Evolutionary conservation across 129 eudicot genomes (phyloP).

Genomic region (Flaveria sonorensis): DNA sequence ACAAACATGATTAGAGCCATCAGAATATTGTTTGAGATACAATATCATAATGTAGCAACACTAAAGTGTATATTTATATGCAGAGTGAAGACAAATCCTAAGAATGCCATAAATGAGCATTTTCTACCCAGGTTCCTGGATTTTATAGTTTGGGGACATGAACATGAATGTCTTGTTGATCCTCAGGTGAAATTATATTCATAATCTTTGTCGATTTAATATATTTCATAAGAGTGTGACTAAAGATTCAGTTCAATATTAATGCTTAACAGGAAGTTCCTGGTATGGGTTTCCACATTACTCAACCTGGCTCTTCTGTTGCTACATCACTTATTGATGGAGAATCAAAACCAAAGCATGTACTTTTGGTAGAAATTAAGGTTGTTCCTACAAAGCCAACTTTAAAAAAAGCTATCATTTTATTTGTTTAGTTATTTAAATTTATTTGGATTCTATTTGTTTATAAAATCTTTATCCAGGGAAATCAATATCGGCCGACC

Average conservation of each 20-base stretch:
- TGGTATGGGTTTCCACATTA: constrained; percentile 99
- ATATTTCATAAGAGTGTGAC: constrained; percentile 11
- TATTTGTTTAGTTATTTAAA: background rate
- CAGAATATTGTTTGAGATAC: constrained; percentile 17
- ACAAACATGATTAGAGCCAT: too few species aligned
- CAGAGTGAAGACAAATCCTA: constrained; percentile 98
- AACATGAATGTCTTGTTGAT: constrained; percentile 97
- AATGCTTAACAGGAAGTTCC: constrained; percentile 83
- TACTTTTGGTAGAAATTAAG: constrained; percentile 90
- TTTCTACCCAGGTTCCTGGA: constrained; percentile 91
- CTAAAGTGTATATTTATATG: constrained; percentile 15
- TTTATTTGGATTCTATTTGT: background rate
- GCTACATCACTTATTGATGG: constrained; percentile 97
- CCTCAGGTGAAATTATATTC: constrained; percentile 67
- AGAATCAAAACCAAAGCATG: constrained; percentile 98
- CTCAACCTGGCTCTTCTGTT: constrained; percentile 99
- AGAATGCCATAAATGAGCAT: constrained; percentile 98
- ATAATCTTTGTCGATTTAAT: background rate
- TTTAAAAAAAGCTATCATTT: background rate
- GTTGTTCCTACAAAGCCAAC: constrained; percentile 39
- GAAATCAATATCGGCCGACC: constrained; percentile 96
- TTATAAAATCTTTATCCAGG: constrained; percentile 42
- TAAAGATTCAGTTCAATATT: constrained; percentile 23
- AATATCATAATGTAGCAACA: constrained; percentile 18
- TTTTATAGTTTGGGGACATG: constrained; percentile 98